phyloP scores from a whole-genome alignment of 805 yeast genomes.

The Ogataea methanolica region DNA sequence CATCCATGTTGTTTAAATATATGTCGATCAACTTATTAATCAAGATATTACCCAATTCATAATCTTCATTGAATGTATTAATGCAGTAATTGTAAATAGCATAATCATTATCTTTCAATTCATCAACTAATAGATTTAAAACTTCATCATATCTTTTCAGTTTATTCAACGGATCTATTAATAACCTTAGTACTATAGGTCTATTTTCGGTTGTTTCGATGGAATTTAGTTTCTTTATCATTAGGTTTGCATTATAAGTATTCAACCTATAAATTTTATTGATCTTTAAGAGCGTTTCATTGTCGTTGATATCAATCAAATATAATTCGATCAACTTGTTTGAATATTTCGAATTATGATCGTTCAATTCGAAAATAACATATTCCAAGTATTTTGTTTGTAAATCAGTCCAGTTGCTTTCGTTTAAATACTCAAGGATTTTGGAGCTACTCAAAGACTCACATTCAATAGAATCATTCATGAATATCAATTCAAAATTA shows the following conservation, averaged over 20 bases:
- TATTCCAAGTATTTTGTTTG: constrained; percentile 50
- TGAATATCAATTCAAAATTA: constrained; percentile 48
- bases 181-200: constrained; percentile 33
- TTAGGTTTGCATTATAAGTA: constrained; percentile 35
- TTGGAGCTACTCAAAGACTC: constrained; percentile 49
- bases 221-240: constrained; percentile 20
- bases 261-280: constrained; percentile 30
- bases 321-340: constrained; percentile 43
- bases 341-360: constrained; percentile 34
- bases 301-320: constrained; percentile 23
- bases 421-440: constrained; percentile 49
- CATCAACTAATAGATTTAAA: constrained; percentile 54
- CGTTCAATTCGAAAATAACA: constrained; percentile 37
- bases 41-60: constrained; percentile 36
- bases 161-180: constrained; percentile 54
- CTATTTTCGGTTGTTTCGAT: constrained; percentile 11
- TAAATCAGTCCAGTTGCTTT: constrained; percentile 17
- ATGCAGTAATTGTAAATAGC: constrained; percentile 58
- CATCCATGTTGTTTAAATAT: constrained; percentile 22
- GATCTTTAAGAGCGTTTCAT: constrained; percentile 27
- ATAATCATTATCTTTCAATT: constrained; percentile 48
- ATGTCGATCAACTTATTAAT: constrained; percentile 47
- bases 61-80: constrained; percentile 35
- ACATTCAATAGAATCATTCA: constrained; percentile 59
- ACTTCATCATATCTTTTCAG: constrained; percentile 60